A percentile compares a stretch with the other conserved stretches of the same genome.
Evolutionary conservation across 1,284 basidiomycete genomes (phyloP).

Genomic region (Trichosporon faecale): DNA sequence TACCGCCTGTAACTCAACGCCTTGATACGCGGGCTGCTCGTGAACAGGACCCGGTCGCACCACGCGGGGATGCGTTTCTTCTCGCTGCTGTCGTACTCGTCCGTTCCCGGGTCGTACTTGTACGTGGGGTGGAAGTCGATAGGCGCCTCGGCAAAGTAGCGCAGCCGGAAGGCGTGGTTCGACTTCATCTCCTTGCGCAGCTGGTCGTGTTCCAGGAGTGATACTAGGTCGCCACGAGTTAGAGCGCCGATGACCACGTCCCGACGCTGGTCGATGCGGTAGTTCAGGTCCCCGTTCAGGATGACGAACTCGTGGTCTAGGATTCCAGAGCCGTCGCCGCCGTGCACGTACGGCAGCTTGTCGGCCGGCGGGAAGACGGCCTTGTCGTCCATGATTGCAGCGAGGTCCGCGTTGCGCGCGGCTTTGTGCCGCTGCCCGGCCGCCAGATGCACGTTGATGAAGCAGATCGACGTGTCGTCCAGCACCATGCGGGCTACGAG

Average conservation of each 20-base stretch:
- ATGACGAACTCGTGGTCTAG: conserved; percentile 93
- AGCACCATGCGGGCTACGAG: conserved; percentile 85
- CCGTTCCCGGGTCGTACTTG: conserved; percentile 81
- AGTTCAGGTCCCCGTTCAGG: conserved; percentile 65
- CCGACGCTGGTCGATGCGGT: conserved; percentile 86
- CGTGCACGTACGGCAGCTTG: conserved; percentile 71
- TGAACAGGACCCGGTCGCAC: conserved; percentile 91
- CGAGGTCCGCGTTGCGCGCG: conserved; percentile 79
- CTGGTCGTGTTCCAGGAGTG: conserved; percentile 78
- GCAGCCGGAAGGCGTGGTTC: conserved; percentile 81
- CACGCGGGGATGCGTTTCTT: conserved; percentile 88
- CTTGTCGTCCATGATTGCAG: conserved; percentile 78
- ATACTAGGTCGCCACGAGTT: conserved; percentile 61
- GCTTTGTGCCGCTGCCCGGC: conserved; percentile 83
- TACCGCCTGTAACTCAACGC: conserved; percentile 70
- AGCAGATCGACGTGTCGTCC: conserved; percentile 86
- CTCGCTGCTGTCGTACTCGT: conserved; percentile 80
- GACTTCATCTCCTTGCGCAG: conserved; percentile 79
- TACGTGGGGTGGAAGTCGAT: conserved; percentile 86
- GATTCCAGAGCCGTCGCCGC: conserved; percentile 90
- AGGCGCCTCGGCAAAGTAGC: conserved; percentile 75
- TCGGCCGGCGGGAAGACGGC: conserved; percentile 62
- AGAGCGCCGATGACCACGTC: conserved; percentile 73
- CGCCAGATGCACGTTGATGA: conserved; percentile 94
- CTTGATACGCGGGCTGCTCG: conserved; percentile 61